phyloP scores from a whole-genome alignment of 2,329 filamentous ascomycete species.

The Penicillium sp. region DNA sequence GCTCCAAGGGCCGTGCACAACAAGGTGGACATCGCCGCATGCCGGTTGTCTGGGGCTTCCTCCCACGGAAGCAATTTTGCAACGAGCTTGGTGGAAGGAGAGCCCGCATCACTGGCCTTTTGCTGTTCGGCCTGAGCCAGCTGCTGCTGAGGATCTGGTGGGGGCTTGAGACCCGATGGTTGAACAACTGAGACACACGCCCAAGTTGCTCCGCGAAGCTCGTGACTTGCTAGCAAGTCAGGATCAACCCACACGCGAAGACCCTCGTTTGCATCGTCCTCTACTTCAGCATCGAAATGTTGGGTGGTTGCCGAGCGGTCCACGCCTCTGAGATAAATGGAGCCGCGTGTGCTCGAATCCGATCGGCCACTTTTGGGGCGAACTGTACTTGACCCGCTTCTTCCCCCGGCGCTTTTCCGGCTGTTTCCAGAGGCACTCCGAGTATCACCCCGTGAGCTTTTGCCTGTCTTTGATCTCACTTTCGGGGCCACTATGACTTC shows the following conservation, averaged over 20 bases:
- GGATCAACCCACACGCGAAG: conserved; percentile 83
- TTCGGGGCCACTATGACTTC: conserved; percentile 98
- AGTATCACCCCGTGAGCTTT: conserved; percentile 67
- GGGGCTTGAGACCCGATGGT: conserved; percentile 72
- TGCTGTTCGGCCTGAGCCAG: conserved; percentile 66
- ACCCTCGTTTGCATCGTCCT: conserved; percentile 56
- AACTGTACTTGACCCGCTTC: conserved; percentile 72
- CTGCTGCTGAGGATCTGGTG: conserved; percentile 68
- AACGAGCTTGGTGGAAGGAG: conserved; percentile 67
- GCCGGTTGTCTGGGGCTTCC: conserved; percentile 79
- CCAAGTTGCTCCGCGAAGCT: conserved; percentile 74
- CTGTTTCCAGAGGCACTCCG: conserved; percentile 79
- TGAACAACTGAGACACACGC: conserved; percentile 84
- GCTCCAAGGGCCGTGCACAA: conserved; percentile 74
- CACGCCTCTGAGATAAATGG: conserved; percentile 76
- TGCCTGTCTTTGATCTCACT: conserved; percentile 69
- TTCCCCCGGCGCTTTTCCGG: conserved; percentile 68
- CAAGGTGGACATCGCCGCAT: conserved; percentile 74
- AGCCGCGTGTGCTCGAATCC: conserved; percentile 58
- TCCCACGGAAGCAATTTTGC: conserved; percentile 78
- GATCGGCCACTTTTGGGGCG: conserved; percentile 59
- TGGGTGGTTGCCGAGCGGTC: conserved; percentile 69
- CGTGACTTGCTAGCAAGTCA: conserved; percentile 70
- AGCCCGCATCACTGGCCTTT: conserved; percentile 57
- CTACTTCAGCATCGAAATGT: conserved; percentile 73